Percentiles rank a stretch among this genome's conserved stretches.
Evolutionary conservation across 2,329 filamentous ascomycete genomes (phyloP).

Genomic region (Ambrosiella cleistominuta): DNA sequence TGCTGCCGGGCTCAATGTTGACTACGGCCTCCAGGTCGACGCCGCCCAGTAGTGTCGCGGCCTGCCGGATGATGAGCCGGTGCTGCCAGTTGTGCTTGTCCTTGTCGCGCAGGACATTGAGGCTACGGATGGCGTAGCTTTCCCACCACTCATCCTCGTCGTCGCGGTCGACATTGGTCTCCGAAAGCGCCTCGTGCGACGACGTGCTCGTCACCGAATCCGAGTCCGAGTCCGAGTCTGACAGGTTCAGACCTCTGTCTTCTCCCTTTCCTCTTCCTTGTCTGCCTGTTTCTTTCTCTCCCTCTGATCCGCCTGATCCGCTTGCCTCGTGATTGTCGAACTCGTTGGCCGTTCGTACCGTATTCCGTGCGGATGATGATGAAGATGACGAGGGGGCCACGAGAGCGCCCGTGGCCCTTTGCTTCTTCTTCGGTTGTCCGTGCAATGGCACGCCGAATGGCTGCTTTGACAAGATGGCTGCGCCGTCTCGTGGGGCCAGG

Average conservation of each 20-base stretch:
- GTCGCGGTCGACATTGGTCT: constrained; percentile 23
- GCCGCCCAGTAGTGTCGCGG: constrained; percentile 35
- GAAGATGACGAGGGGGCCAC: too few relatives aligned
- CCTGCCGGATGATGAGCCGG: constrained; percentile 64
- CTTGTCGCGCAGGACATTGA: constrained; percentile 41
- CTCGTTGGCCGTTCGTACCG: too few relatives aligned
- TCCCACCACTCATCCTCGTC: constrained; percentile 43
- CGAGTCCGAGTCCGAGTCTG: background rate
- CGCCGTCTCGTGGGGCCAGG: constrained; percentile 30
- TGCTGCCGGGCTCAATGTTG: background rate
- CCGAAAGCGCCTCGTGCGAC: constrained; percentile 4
- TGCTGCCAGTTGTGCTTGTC: constrained; percentile 96
- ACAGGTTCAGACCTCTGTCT: background rate
- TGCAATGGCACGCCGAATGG: constrained; percentile 27
- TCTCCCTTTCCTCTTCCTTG: too few relatives aligned
- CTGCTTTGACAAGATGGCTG: constrained; percentile 36
- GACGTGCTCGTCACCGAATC: background rate
- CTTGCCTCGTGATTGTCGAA: too few relatives aligned
- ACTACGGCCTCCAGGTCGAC: constrained; percentile 13
- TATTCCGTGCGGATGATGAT: too few relatives aligned
- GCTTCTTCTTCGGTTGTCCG: constrained; percentile 19
- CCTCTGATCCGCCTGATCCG: too few relatives aligned
- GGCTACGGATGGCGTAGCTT: constrained; percentile 32
- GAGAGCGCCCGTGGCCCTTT: constrained; percentile 19
- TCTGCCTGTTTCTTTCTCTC: too few relatives aligned